Evolutionary conservation across 2,329 filamentous ascomycete species (phyloP), one percentile per base, ranked within the genome.

Genomic region (Pseudogymnoascus sp.): DNA sequence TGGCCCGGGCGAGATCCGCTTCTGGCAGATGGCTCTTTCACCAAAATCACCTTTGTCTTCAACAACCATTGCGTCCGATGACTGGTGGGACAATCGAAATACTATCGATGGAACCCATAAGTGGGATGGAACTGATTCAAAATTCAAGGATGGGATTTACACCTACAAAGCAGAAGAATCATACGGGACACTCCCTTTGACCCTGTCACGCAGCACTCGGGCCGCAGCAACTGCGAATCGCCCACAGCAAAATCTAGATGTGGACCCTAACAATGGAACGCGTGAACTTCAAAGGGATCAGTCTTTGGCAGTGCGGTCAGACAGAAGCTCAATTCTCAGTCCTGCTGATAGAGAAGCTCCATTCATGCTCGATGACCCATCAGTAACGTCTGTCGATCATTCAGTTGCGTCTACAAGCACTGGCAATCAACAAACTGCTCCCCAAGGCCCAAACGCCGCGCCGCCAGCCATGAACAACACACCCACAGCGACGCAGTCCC

Each of bases 21-120:
- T 60, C n/a, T 73, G 71, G 72, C 72, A 71, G 61, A 73, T 71
- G 49, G 61, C 69, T 65, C 71, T 73, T 61, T 74, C 71, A 2
- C 73, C 66, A 21, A 61, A 67, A 37, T 72, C 68, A 31, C 69
- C 65, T 63, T 71, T 55, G 64, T 72, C 65, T 37, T 63, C 66
- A 63, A 71, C 65, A 58, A 71, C 68, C 43, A 68, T 68, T 37
- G 66, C 67, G 31, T 72, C 70, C 2, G 73, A 75, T 31, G 71
- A 73, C 31, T 78, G 75, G 75, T 79, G 78, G 77, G 73, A 68
- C 14, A 60, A 64, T 68, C 43, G 52, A 60, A 18, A 66, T 31
- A 62, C 52, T 14, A 23, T 69, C 23, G 65, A 63, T 33, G 70
- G 69, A 41, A 60, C 33, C 7, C 58, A 18, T 4, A 41, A 60